phyloP scores from a whole-genome alignment of 202 grass and related monocot genomes.

The Brachypodium distachyon region DNA sequence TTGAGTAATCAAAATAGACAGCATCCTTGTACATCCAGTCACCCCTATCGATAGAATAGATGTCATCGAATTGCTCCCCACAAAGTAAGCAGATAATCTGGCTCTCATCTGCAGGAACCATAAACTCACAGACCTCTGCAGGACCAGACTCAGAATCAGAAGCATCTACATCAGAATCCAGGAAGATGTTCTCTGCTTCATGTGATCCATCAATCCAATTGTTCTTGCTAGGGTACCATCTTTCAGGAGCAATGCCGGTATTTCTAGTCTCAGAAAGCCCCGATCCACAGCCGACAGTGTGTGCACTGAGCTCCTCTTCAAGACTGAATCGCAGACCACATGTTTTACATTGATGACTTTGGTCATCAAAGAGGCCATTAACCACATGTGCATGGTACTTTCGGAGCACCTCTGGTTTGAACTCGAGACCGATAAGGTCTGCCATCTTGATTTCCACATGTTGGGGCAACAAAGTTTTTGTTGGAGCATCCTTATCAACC shows the following conservation, averaged over 20 bases:
- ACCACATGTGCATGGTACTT: constrained; percentile 60
- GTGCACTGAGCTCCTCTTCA: constrained; percentile 49
- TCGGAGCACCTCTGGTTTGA: constrained; percentile 70
- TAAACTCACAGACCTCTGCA: constrained; percentile 34
- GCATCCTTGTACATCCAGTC: constrained; percentile 94
- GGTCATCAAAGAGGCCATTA: constrained; percentile 59
- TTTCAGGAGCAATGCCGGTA: constrained; percentile 42
- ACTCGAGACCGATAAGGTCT: constrained; percentile 65
- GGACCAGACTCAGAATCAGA: constrained; percentile 37
- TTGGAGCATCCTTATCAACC: constrained; percentile 13
- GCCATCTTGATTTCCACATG: constrained; percentile 10
- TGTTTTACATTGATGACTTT: constrained; percentile 56
- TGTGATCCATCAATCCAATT: constrained; percentile 43
- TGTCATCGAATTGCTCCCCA: constrained; percentile 79
- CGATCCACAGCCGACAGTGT: constrained; percentile 31
- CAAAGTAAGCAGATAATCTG: constrained; percentile 87
- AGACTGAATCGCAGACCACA: constrained; percentile 65
- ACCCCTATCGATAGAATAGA: constrained; percentile 52
- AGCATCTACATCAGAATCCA: constrained; percentile 21
- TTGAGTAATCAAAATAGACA: constrained; percentile 42
- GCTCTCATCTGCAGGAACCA: constrained; percentile 84
- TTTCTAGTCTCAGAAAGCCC: constrained; percentile 25
- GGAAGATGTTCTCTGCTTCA: constrained; percentile 23
- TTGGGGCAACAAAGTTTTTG: constrained; percentile 6
- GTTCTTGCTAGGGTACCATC: constrained; percentile 54